Evolutionary conservation across 2,329 filamentous ascomycete species (phyloP).

Genomic region (Sporothrix euskadiensis): DNA sequence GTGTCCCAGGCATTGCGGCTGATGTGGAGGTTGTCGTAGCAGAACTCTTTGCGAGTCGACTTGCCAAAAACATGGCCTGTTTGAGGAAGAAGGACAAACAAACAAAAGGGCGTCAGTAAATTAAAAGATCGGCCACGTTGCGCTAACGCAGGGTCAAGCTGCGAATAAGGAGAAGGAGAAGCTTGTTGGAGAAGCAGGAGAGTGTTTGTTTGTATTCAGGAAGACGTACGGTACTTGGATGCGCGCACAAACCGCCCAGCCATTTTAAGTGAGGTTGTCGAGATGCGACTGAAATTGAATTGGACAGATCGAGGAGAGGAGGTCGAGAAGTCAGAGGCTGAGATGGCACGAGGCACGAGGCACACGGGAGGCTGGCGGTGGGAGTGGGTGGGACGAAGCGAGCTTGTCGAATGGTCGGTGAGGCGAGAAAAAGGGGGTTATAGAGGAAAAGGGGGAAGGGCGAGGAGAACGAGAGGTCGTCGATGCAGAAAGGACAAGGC

Average conservation of each 20-base stretch:
- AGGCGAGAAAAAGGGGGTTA: slow-evolving; percentile 8
- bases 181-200: slow-evolving; percentile 5
- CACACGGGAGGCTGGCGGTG: slow-evolving; percentile 4
- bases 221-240: slow-evolving; percentile 64
- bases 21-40: slow-evolving; percentile 96
- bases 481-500: slow-evolving; percentile 12
- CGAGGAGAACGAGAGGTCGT: background rate
- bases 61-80: slow-evolving; percentile 98
- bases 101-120: slow-evolving; percentile 14
- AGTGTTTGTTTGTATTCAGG: background rate
- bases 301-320: background rate
- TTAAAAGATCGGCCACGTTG: background rate
- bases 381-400: background rate
- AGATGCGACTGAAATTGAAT: slow-evolving; percentile 7
- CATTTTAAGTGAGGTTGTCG: slow-evolving; percentile 44
- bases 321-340: background rate
- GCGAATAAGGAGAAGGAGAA: background rate
- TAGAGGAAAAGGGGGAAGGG: background rate
- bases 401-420: slow-evolving; percentile 1
- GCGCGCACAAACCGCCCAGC: slow-evolving; percentile 66
- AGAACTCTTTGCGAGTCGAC: slow-evolving; percentile 92
- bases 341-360: slow-evolving; percentile 13
- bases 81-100: background rate
- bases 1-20: slow-evolving; percentile 99
- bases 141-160: background rate